phyloP scores from a whole-genome alignment of 805 yeast species.

The Saccharomycopsis sp. region DNA sequence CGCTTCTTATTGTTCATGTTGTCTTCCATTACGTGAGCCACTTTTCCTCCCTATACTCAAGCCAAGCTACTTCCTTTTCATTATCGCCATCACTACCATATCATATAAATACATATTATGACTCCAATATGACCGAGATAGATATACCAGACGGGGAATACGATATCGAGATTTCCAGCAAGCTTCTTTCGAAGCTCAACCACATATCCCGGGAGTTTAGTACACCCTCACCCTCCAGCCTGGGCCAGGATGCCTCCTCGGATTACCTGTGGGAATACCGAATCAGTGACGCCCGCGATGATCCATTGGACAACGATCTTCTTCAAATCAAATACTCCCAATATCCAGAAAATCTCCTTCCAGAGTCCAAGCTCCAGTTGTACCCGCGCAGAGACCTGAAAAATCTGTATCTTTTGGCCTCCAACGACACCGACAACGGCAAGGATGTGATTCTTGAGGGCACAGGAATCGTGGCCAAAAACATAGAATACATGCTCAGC shows the following conservation, averaged over 20 bases:
- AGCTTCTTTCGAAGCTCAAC: conserved; percentile 1
- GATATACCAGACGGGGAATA: conserved; percentile 17
- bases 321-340: conserved; percentile 5
- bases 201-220: background rate
- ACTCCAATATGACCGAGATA: conserved; percentile 1
- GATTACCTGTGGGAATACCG: background rate
- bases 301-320: background rate
- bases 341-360: background rate
- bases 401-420: conserved; percentile 5
- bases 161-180: conserved; percentile 12
- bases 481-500: conserved; percentile 12
- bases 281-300: background rate
- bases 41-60: background rate
- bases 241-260: background rate
- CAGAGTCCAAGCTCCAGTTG: conserved; percentile 5
- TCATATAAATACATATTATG: background rate
- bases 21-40: too few relatives aligned
- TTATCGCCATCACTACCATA: background rate
- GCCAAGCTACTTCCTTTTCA: too few relatives aligned
- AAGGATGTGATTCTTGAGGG: conserved; percentile 9
- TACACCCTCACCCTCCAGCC: background rate
- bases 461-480: conserved; percentile 10
- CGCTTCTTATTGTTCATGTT: too few relatives aligned
- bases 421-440: background rate
- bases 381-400: conserved; percentile 1